phyloP scores from a whole-genome alignment of 768 basidiomycete species.

The Boletus rubroflammeus region DNA sequence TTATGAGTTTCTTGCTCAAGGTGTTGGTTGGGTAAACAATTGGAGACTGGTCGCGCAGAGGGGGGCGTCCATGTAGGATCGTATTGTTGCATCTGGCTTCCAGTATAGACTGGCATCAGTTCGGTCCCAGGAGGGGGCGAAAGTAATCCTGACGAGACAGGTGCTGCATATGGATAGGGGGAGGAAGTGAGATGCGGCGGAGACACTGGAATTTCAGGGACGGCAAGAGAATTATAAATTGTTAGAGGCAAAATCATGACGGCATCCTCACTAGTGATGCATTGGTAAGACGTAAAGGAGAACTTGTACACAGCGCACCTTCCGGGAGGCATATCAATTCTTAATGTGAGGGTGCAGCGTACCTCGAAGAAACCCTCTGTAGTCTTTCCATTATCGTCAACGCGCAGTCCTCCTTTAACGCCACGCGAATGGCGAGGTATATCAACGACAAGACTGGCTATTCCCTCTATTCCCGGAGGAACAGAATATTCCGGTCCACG shows the following conservation, averaged over 20 bases:
- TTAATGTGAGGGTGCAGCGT: slow-evolving; percentile 56
- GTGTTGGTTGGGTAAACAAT: slow-evolving; percentile 7
- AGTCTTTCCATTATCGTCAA: slow-evolving; percentile 44
- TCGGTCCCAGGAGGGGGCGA: slow-evolving; percentile 24
- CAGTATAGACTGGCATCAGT: slow-evolving; percentile 8
- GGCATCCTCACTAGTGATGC: slow-evolving; percentile 62
- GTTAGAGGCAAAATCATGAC: slow-evolving; percentile 59
- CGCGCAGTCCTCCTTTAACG: slow-evolving; percentile 56
- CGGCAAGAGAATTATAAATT: slow-evolving; percentile 60
- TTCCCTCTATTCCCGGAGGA: slow-evolving; percentile 69
- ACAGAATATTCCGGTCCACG: slow-evolving; percentile 73
- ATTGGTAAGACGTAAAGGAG: slow-evolving; percentile 9
- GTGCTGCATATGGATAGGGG: slow-evolving; percentile 18
- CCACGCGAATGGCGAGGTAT: slow-evolving; percentile 66
- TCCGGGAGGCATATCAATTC: slow-evolving; percentile 61
- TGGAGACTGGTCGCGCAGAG: neutral
- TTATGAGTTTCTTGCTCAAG: slow-evolving; percentile 9
- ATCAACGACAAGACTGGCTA: slow-evolving; percentile 77
- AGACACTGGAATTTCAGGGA: slow-evolving; percentile 39
- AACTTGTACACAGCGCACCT: slow-evolving; percentile 43
- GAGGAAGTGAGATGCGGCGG: slow-evolving; percentile 17
- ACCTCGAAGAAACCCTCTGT: slow-evolving; percentile 68
- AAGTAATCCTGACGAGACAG: slow-evolving; percentile 18
- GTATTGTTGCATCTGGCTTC: slow-evolving; percentile 6
- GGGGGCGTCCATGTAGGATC: slow-evolving; percentile 10